Percentiles rank a stretch among this genome's conserved stretches.
These are phyloP conservation scores for Pseudocercospora macadamiae DNA, from an alignment of 2,329 filamentous ascomycete species.

Conservation along the genomic window DNA sequence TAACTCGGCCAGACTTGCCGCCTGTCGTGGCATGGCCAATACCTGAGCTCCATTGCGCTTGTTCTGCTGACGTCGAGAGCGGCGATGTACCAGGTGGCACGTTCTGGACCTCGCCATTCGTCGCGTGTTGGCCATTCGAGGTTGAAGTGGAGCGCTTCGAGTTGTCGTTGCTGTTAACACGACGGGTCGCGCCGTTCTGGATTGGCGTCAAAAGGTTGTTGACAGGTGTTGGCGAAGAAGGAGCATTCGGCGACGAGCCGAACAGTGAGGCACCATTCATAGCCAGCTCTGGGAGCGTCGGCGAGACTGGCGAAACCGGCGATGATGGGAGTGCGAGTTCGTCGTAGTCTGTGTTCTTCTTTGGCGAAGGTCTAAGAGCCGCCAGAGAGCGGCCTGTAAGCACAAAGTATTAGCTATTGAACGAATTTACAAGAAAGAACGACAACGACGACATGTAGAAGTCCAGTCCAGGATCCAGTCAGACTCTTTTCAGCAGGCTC, in stretches of 20 bases:
- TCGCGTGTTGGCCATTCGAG: background rate
- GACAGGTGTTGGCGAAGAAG: background rate
- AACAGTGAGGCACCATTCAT: slow-evolving; percentile 23
- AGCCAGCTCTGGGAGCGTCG: slow-evolving; percentile 16
- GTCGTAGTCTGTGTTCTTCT: background rate
- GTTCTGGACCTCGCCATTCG: slow-evolving; percentile 17
- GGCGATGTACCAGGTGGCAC: slow-evolving; percentile 17
- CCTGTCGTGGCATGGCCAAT: slow-evolving; percentile 63
- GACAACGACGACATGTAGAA: slow-evolving; percentile 3
- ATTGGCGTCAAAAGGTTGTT: slow-evolving; percentile 20
- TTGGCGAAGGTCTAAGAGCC: background rate
- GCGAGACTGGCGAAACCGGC: slow-evolving; percentile 3
- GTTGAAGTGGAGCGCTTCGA: slow-evolving; percentile 7
- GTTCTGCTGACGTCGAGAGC: slow-evolving; percentile 17
- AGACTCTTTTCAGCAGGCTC: background rate
- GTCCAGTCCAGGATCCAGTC: slow-evolving; percentile 1
- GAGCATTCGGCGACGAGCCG: slow-evolving; percentile 11
- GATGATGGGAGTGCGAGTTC: slow-evolving; percentile 1
- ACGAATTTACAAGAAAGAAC: background rate
- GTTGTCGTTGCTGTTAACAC: slow-evolving; percentile 18
- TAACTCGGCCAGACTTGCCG: slow-evolving; percentile 76
- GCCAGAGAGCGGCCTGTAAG: slow-evolving; percentile 7
- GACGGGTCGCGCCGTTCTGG: slow-evolving; percentile 22
- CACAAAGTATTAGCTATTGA: background rate
- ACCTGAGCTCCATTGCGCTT: slow-evolving; percentile 63